Percentiles rank a stretch among this genome's conserved stretches.
Conservation (phyloP, 805 yeast species). For the Myxozyma sirexii region DNA sequence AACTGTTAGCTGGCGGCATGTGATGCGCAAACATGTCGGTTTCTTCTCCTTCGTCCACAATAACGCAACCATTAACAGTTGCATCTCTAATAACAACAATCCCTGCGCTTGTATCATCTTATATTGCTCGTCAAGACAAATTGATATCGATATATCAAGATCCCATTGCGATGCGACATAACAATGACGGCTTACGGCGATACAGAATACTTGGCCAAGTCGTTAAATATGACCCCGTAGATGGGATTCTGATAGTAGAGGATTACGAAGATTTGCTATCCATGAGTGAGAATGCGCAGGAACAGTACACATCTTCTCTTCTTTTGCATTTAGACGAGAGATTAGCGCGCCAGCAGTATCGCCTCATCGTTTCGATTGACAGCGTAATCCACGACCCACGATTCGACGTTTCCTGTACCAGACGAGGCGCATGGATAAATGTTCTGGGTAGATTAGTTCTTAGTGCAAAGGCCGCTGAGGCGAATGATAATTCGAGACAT, state of each 20-base stretch:
- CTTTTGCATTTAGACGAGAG: neutral
- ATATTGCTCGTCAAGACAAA: neutral
- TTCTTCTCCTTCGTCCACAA: neutral
- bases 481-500: neutral
- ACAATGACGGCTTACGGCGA: conserved; percentile 3
- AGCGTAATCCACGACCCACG: neutral
- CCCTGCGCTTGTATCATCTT: neutral
- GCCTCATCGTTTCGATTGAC: neutral
- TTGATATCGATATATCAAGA: neutral
- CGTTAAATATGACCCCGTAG: conserved; percentile 7
- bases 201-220: conserved; percentile 21
- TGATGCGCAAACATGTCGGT: neutral
- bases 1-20: neutral
- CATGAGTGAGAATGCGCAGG: neutral
- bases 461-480: neutral
- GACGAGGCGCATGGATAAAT: conserved; percentile 16
- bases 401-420: conserved; percentile 5
- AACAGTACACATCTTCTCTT: neutral
- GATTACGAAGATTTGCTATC: conserved; percentile 8
- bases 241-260: conserved; percentile 8
- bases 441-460: conserved; percentile 13
- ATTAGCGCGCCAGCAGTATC: neutral
- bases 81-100: conserved; percentile 9
- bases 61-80: neutral
- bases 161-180: neutral